phyloP scores from a whole-genome alignment of 371 early-diverging fungal genomes.

The Actinomucor elegans region DNA sequence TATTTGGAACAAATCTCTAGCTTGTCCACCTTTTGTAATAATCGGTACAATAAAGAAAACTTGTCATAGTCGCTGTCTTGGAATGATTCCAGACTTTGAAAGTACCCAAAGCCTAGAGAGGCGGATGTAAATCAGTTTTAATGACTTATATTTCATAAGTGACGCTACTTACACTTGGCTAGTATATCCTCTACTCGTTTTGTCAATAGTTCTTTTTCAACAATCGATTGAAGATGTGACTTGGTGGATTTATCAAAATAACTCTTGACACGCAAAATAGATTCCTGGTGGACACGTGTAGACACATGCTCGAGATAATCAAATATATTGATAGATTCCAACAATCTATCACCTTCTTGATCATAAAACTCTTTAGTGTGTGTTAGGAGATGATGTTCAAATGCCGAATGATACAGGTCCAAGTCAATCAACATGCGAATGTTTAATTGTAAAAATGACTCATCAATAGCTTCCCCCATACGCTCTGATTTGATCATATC shows the following conservation, averaged over 20 bases:
- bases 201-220: slow-evolving; percentile 69
- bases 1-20: slow-evolving; percentile 33
- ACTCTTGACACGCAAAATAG: slow-evolving; percentile 62
- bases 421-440: slow-evolving; percentile 82
- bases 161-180: slow-evolving; percentile 55
- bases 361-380: slow-evolving; percentile 69
- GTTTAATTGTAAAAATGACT: slow-evolving; percentile 55
- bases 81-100: slow-evolving; percentile 41
- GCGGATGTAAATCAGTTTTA: no score
- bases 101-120: slow-evolving; percentile 53
- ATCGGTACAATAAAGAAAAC: slow-evolving; percentile 57
- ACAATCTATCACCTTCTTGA: slow-evolving; percentile 61
- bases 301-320: slow-evolving; percentile 70
- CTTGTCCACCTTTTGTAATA: slow-evolving; percentile 36
- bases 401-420: slow-evolving; percentile 66
- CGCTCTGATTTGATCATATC: slow-evolving; percentile 61
- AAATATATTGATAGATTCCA: slow-evolving; percentile 58
- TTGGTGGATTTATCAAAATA: slow-evolving; percentile 80
- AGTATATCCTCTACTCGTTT: slow-evolving; percentile 66
- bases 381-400: slow-evolving; percentile 68
- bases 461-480: slow-evolving; percentile 2
- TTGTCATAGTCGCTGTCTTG: slow-evolving; percentile 44
- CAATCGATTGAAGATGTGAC: slow-evolving; percentile 59
- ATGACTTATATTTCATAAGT: no score
- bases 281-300: slow-evolving; percentile 69